Base-by-base conservation (phyloP, 2,329 filamentous ascomycete genomes). In the Dactylellina sp. region DNA sequence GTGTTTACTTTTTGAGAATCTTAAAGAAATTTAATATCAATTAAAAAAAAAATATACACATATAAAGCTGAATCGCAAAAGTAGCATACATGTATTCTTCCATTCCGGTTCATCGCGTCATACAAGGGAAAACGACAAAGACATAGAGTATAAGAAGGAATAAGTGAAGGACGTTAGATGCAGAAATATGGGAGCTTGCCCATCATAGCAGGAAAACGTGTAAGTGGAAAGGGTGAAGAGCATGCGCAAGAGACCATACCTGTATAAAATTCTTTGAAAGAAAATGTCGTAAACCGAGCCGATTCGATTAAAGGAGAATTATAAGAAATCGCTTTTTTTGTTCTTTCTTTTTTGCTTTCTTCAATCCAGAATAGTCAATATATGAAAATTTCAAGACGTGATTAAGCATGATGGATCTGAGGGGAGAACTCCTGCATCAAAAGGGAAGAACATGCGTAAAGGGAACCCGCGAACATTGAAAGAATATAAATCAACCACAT, bases 51-150 rank as follows among this genome's bases (percentile, higher is more conserved):
- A 35, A 12, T 20, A 46, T 22, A 20, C 42, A n/a, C 49, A 52
- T 35, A 22, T 11, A 32, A 52, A 52, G 28, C 14, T 3, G n/a
- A 52, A 52, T 46, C 37, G n/a, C 11, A 40, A 12, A 14, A 12
- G 14, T 40, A 16, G 32, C 50, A 55, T 55, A 55, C 50, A 57
- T 57, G 39, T 44, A 44, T 57, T 24, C 9, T 57, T 32, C 53
- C 37, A 57, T 44, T 28, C 53, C 11, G 40, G 18, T 55, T 60
- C 40, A 60, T 60, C 44, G 59, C 59, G 42, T 62, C 59, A 25
- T 62, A 40, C 46, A 16, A 52, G 9, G 11, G 32, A 24, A 25
- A 52, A 40, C 7, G 20, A 28, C 28, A 52, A 44, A 20, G 42
- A 39, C 9, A 62, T 40, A 42, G 56, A 12, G 14, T 25, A 62